Conservation (phyloP, 2,329 filamentous ascomycete genomes). For the Fusarium multiceps region DNA sequence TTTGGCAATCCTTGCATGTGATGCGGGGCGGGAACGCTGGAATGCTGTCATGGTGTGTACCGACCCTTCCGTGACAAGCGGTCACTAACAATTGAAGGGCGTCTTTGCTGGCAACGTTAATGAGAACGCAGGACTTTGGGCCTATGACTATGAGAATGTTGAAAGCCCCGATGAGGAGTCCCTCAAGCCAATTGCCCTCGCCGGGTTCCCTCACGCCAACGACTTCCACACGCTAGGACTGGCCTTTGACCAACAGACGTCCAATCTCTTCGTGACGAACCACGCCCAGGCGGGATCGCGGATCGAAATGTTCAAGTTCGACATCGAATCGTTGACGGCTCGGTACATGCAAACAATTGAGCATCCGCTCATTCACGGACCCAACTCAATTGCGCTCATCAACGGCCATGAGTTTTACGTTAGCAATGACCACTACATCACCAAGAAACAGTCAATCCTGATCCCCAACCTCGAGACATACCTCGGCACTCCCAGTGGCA, state of each 20-base stretch:
- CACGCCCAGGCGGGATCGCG: constrained; percentile 51
- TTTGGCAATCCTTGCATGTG: constrained; percentile 54
- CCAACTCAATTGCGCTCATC: constrained; percentile 54
- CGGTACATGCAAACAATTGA: constrained; percentile 52
- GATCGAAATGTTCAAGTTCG: constrained; percentile 55
- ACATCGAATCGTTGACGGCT: constrained; percentile 48
- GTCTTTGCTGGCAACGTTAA: constrained; percentile 34
- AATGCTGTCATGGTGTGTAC: constrained; percentile 56
- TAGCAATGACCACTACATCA: constrained; percentile 56
- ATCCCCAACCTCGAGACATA: constrained; percentile 52
- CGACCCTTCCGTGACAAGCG: fast-evolving
- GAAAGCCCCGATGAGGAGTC: constrained; percentile 23
- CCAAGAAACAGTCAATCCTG: constrained; percentile 35
- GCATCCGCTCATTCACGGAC: constrained; percentile 53
- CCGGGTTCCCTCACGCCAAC: constrained; percentile 37
- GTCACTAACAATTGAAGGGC: constrained; percentile 38
- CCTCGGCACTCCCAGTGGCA: constrained; percentile 48
- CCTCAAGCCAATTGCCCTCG: constrained; percentile 39
- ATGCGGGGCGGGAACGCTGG: constrained; percentile 54
- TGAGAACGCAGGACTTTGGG: constrained; percentile 49
- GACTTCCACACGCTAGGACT: constrained; percentile 57
- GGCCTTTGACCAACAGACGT: constrained; percentile 51
- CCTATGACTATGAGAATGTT: constrained; percentile 52
- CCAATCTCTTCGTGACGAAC: constrained; percentile 53
- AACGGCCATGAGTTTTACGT: constrained; percentile 54